A percentile compares a stretch with the other conserved stretches of the same genome.
phyloP scores from a whole-genome alignment of 257 asterid genomes.

The Capsicum chinense region DNA sequence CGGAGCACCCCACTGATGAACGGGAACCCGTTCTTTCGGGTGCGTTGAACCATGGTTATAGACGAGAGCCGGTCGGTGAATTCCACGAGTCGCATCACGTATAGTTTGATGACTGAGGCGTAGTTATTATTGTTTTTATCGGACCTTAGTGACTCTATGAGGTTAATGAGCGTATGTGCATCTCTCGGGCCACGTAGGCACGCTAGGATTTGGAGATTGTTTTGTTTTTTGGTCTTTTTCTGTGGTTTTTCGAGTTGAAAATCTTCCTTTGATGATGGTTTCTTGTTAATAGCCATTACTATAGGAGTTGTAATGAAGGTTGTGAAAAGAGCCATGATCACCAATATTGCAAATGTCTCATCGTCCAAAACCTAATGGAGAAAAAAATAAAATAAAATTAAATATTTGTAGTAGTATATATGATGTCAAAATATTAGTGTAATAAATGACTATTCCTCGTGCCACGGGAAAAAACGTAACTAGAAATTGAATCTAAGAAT shows the following conservation, averaged over 20 bases:
- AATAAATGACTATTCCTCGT: no score
- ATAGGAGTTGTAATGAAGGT: conserved; percentile 70
- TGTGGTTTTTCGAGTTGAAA: conserved; percentile 21
- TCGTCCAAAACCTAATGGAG: conserved; percentile 59
- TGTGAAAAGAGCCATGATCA: conserved; percentile 73
- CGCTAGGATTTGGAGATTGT: conserved; percentile 50
- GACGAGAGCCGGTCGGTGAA: conserved; percentile 69
- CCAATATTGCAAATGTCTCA: conserved; percentile 65
- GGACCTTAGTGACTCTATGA: conserved; percentile 52
- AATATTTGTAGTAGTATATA: no score
- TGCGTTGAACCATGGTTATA: conserved; percentile 49
- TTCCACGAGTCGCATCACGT: conserved; percentile 54
- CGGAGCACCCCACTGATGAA: conserved; percentile 32
- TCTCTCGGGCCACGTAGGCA: conserved; percentile 54
- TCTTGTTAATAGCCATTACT: conserved; percentile 56
- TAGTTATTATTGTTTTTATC: conserved; percentile 10
- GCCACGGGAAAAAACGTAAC: no score
- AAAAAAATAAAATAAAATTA: no score
- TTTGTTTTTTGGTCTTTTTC: conserved; percentile 26
- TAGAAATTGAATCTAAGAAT: no score
- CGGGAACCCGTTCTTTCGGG: conserved; percentile 48
- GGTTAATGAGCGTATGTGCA: conserved; percentile 49
- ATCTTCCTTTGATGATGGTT: conserved; percentile 32
- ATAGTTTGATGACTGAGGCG: conserved; percentile 47
- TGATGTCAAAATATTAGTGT: no score